Conservation (phyloP, 306 rosid genomes). For the Hylodesmum podocarpum region DNA sequence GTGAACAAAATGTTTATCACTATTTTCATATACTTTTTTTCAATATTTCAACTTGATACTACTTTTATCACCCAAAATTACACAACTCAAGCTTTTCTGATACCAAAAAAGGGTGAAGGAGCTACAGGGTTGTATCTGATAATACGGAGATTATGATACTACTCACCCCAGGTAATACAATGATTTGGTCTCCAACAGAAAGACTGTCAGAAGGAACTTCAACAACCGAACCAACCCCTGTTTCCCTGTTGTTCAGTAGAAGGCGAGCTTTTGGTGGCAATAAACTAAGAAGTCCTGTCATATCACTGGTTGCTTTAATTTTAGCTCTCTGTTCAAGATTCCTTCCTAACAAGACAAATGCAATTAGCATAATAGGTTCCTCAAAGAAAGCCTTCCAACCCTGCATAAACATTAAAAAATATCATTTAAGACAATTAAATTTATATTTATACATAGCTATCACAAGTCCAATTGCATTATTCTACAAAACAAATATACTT, state of each 20-base stretch:
- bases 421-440: conserved; percentile 25
- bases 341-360: conserved; percentile 93
- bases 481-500: conserved; percentile 13
- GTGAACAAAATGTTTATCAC: conserved; percentile 13
- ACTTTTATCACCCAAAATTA: conserved; percentile 5
- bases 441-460: conserved; percentile 3
- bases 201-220: conserved; percentile 92
- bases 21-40: not conserved
- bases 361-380: conserved; percentile 97
- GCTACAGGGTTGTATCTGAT: conserved; percentile 3
- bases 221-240: conserved; percentile 58
- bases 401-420: conserved; percentile 48
- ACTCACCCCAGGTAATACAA: conserved; percentile 93
- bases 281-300: conserved; percentile 91
- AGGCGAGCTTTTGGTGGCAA: conserved; percentile 97
- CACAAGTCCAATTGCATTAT: conserved; percentile 24
- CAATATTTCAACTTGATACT: not conserved
- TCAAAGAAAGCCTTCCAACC: conserved; percentile 99
- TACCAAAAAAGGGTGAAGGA: conserved; percentile 10
- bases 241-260: conserved; percentile 51
- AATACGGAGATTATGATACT: conserved; percentile 23
- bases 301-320: conserved; percentile 95
- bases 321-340: conserved; percentile 98
- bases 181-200: conserved; percentile 78
- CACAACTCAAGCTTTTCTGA: not conserved